These are phyloP conservation scores for Leccinum longicurvipes DNA, from an alignment of 768 basidiomycete genomes.

Conservation along the genomic window DNA sequence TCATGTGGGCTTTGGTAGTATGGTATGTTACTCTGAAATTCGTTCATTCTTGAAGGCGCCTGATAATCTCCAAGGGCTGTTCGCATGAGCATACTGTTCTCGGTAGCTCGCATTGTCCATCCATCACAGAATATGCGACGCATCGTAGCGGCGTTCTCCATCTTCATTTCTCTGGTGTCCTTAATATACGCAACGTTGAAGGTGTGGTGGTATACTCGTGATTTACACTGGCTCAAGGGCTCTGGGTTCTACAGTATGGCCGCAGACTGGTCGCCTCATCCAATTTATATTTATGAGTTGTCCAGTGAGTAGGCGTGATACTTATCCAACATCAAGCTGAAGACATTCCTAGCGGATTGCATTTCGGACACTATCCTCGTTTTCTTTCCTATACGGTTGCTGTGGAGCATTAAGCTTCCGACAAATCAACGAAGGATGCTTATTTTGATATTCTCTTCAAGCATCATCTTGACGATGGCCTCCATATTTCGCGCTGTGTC, in stretches of 20 bases:
- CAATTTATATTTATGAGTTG: conserved; percentile 11
- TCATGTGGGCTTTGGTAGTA: conserved; percentile 3
- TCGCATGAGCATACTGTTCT: conserved; percentile 21
- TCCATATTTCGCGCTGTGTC: conserved; percentile 13
- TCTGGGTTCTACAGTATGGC: background rate
- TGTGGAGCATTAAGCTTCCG: conserved; percentile 12
- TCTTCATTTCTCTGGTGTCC: conserved; percentile 10
- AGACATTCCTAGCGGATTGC: conserved; percentile 16
- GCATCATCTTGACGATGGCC: conserved; percentile 7
- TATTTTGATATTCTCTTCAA: conserved; percentile 10
- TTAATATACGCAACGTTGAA: conserved; percentile 3
- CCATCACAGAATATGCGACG: conserved; percentile 5
- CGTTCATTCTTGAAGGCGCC: background rate
- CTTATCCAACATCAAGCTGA: background rate
- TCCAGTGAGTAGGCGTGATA: conserved; percentile 11
- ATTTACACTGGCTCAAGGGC: background rate
- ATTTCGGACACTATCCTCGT: conserved; percentile 19
- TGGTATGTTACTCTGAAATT: conserved; percentile 20
- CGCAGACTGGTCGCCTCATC: background rate
- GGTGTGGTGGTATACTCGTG: background rate
- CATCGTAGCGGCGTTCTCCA: conserved; percentile 6
- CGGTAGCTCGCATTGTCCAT: conserved; percentile 20
- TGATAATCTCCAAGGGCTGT: conserved; percentile 15
- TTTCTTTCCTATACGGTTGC: conserved; percentile 6
- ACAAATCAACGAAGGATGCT: conserved; percentile 15